Conservation (phyloP, 2,329 filamentous ascomycete genomes). For the Aciculosporium take region DNA sequence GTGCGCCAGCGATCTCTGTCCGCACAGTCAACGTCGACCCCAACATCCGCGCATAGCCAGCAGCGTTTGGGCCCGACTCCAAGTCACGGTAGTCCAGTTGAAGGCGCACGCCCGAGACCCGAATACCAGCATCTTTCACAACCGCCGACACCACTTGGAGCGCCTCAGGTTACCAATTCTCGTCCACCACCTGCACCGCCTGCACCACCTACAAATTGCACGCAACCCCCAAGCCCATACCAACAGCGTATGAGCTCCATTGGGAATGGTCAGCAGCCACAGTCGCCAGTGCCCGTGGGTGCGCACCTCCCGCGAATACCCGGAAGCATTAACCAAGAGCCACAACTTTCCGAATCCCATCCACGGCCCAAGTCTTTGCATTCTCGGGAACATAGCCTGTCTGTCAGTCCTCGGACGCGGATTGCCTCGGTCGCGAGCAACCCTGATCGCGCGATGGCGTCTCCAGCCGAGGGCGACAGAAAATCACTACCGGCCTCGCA, state of each 20-base stretch:
- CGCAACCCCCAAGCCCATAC: constrained; percentile 44
- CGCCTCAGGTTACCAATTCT: constrained; percentile 25
- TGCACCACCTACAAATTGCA: constrained; percentile 29
- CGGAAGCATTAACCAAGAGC: constrained; percentile 29
- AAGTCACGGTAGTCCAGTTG: constrained; percentile 38
- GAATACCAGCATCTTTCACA: constrained; percentile 36
- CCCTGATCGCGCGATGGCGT: constrained; percentile 16
- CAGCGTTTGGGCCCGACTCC: constrained; percentile 37
- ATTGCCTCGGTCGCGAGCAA: constrained; percentile 37
- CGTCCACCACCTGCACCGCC: constrained; percentile 28
- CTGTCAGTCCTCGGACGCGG: constrained; percentile 66
- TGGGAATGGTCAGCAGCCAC: constrained; percentile 18
- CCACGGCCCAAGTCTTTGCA: constrained; percentile 38
- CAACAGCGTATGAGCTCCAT: constrained; percentile 31
- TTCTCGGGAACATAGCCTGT: constrained; percentile 56
- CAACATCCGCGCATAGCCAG: constrained; percentile 48
- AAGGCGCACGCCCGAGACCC: constrained; percentile 28
- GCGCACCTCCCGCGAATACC: constrained; percentile 17
- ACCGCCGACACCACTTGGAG: constrained; percentile 38
- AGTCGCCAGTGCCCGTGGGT: constrained; percentile 14
- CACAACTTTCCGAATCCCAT: constrained; percentile 25
- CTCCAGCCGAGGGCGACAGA: constrained; percentile 14
- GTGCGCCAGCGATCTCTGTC: constrained; percentile 41
- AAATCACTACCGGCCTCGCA: constrained; percentile 12
- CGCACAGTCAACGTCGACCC: constrained; percentile 43